Percentiles rank a stretch among this genome's conserved stretches.
phyloP scores from a whole-genome alignment of 257 asterid genomes.

The Asclepias syriaca region DNA sequence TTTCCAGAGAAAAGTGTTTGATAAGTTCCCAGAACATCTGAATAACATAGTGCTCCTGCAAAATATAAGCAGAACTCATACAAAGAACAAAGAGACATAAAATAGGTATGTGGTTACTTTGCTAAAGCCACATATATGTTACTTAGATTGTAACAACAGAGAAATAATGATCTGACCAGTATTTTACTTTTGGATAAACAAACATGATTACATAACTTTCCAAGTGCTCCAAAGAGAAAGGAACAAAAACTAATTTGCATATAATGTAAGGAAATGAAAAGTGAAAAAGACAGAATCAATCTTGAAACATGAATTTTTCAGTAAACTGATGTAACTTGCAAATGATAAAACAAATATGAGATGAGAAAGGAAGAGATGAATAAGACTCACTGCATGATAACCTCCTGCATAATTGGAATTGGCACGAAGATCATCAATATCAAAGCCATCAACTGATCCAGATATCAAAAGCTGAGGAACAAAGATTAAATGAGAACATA shows the following conservation, averaged over 20 bases:
- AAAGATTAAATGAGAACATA: not conserved
- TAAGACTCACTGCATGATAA: constrained; percentile 59
- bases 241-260: not conserved
- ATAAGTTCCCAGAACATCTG: constrained; percentile 94
- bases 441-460: constrained; percentile 88
- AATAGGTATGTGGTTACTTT: not conserved
- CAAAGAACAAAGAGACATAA: not conserved
- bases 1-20: constrained; percentile 59
- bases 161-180: not conserved
- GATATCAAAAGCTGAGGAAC: constrained; percentile 77
- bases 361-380: not conserved
- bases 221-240: not conserved
- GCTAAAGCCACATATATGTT: not conserved
- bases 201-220: not conserved
- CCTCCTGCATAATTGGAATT: constrained; percentile 88
- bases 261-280: not conserved
- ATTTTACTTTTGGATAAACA: not conserved
- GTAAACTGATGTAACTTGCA: not conserved
- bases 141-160: not conserved
- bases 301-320: not conserved
- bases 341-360: constrained; percentile 5
- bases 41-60: constrained; percentile 88
- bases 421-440: constrained; percentile 76
- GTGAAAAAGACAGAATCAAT: not conserved
- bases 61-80: constrained; percentile 26